phyloP scores from a whole-genome alignment of 2,329 filamentous ascomycete species.

The Hypomyces rosellus region DNA sequence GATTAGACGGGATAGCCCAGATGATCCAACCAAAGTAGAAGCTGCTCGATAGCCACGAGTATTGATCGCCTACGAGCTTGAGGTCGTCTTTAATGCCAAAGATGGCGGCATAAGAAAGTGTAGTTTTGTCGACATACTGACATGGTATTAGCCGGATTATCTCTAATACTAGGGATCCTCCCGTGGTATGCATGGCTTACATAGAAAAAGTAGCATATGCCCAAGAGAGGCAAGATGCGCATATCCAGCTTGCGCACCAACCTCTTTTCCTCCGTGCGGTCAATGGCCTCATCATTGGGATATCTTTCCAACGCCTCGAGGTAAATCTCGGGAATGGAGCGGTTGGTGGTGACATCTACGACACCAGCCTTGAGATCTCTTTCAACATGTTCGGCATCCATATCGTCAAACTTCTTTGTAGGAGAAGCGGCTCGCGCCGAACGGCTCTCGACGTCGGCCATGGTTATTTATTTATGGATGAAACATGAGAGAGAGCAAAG shows the following conservation, averaged over 20 bases:
- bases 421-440: neutral
- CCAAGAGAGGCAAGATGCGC: conserved; percentile 31
- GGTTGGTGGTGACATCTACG: conserved; percentile 16
- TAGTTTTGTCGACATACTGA: conserved; percentile 40
- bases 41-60: conserved; percentile 37
- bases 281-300: conserved; percentile 32
- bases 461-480: too few relatives aligned
- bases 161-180: neutral
- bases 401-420: conserved; percentile 7
- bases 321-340: conserved; percentile 24
- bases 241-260: conserved; percentile 32
- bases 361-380: conserved; percentile 12
- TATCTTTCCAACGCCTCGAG: conserved; percentile 29
- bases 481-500: too few relatives aligned
- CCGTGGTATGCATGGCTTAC: neutral
- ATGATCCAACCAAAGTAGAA: conserved; percentile 35
- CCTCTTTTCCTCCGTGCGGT: conserved; percentile 25
- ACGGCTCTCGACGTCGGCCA: neutral
- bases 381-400: conserved; percentile 15
- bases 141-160: neutral
- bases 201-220: conserved; percentile 37
- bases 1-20: conserved; percentile 28
- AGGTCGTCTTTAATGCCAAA: conserved; percentile 57
- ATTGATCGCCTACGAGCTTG: conserved; percentile 49
- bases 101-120: conserved; percentile 56